Evolutionary conservation across 176 grass and related monocot genomes (phyloP), one percentile per base, ranked within the genome.

Genomic region (Aegilops longissima): DNA sequence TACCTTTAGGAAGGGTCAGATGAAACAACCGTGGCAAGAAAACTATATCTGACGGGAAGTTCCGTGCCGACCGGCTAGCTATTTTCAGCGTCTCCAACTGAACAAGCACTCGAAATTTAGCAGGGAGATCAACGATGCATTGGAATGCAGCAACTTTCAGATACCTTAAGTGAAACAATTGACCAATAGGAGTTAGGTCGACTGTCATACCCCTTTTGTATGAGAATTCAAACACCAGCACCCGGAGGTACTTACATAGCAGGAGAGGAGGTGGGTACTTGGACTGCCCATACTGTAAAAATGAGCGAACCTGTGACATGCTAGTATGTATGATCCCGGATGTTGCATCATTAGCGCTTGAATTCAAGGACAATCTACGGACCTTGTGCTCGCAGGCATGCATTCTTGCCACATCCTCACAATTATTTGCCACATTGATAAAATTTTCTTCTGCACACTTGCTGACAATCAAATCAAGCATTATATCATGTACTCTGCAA

Each of bases 1-100:
- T 8, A 9, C 3, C 0, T 9, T 0, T 0, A 0, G 66, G 66
- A 34, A 68, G 14, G 17, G 3, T 35, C 6, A 68, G 5, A 6
- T 3, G 6, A 6, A 30, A 68, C 14, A 68, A 35, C 6, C 66
- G 30, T 68, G 66, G 1, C 30, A 68, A 35, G 30, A 0, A 17
- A 68, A 68, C 14, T 4, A 68, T 68, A 68, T 68, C 30, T 35
- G 66, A 68, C 1, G 66, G 30, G 9, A 68, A 4, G 30, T 0
- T 11, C 27, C 2, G 61, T 4, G 8, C 0, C 0, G 0, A 67
- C 0, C 0, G 6, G 3, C 66, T 2, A 34, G 3, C 1, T 35
- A 68, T 68, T 18, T 8, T 14, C 3, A 68, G 30, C 2, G 30
- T 68, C 30, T 68, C 66, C 66, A 68, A 34, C 4, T 68, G 14